Conservation (phyloP, 2,329 filamentous ascomycete species). For the Colletotrichum ledebouriae region DNA sequence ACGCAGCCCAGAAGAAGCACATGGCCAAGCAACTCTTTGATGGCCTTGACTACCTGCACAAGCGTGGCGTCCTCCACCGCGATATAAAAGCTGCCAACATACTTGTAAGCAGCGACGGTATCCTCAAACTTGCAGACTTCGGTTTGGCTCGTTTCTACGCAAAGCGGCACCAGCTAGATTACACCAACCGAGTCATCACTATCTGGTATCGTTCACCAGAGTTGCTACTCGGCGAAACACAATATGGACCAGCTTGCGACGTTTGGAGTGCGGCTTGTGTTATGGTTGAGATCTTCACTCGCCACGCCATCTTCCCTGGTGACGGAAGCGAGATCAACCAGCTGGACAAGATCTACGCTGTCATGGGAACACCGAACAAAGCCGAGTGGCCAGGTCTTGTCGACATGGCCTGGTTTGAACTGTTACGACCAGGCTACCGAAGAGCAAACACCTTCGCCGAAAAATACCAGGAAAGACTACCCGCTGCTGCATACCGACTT, state of each 20-base stretch:
- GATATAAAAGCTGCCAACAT: constrained; percentile 99
- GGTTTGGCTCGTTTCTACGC: constrained; percentile 96
- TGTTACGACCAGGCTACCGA: constrained; percentile 83
- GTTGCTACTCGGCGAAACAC: constrained; percentile 89
- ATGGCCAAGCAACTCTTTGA: constrained; percentile 94
- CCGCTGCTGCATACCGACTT: constrained; percentile 85
- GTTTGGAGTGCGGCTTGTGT: constrained; percentile 99
- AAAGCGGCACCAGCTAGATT: constrained; percentile 91
- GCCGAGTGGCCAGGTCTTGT: constrained; percentile 88
- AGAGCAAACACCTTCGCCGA: constrained; percentile 83
- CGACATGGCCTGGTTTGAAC: constrained; percentile 98
- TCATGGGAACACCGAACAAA: constrained; percentile 88
- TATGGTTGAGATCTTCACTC: constrained; percentile 95
- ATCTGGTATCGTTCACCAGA: constrained; percentile 98
- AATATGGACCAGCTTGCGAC: constrained; percentile 90
- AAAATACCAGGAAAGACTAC: constrained; percentile 83
- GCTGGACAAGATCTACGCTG: constrained; percentile 94
- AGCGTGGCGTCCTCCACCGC: constrained; percentile 91
- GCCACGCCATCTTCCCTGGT: constrained; percentile 93
- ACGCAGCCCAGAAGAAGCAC: constrained; percentile 90
- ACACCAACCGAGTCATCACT: constrained; percentile 98
- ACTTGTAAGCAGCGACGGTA: constrained; percentile 88
- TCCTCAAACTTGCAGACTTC: constrained; percentile 95
- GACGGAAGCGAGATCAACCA: constrained; percentile 97
- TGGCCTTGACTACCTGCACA: constrained; percentile 92